Base-by-base conservation (phyloP, 2,329 filamentous ascomycete genomes). In the Fusarium pseudonygamai region DNA sequence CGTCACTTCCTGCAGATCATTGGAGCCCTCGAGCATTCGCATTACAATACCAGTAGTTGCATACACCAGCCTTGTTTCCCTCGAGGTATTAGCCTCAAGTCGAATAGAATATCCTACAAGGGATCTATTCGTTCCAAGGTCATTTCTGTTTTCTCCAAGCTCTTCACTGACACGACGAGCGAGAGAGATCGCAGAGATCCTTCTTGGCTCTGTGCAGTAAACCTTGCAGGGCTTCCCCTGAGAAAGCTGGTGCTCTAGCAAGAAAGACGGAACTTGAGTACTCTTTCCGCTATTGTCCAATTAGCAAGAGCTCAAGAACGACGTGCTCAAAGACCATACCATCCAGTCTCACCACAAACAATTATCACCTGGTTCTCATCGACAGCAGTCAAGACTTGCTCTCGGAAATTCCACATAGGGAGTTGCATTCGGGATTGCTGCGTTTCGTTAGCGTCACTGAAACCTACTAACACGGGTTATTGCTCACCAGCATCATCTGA, bases 271-370 rank as follows among this genome's bases (percentile, higher is more conserved):
- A n/a, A 98, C 93, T 78, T 99, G 96, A 0, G 96, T 99, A 82
- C 95, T 98, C 85, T 99, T 99, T 73, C 96, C 96, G 80, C 92
- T 87, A 57, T 72, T 18, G 37, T 63, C 46, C 15, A 20, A 59
- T 81, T 57, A 84, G 75, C 47, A 10, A n/a, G 50, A 15, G n/a
- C 40, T 11, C 26, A 14, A n/a, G 28, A 14, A 30, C 22, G 15
- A 14, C 15, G 15, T 22, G 26, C 10, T 36, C 12, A 49, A 37
- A n/a, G 22, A 32, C 24, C 82, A 77, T 85, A 89, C 87, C 93
- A 98, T 75, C 96, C 96, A 6, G 96, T 99, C 83, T 99, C 96
- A 80, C 96, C 96, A 80, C 96, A 98, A 36, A 99, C 90, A 67
- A 99, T 98, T 15, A 96, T 91, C 15, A 97, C 93, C 78, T 96